A percentile compares a stretch with the other conserved stretches of the same genome.
phyloP scores from a whole-genome alignment of 768 basidiomycete genomes.

The Pilatotrama ljubarskyi region DNA sequence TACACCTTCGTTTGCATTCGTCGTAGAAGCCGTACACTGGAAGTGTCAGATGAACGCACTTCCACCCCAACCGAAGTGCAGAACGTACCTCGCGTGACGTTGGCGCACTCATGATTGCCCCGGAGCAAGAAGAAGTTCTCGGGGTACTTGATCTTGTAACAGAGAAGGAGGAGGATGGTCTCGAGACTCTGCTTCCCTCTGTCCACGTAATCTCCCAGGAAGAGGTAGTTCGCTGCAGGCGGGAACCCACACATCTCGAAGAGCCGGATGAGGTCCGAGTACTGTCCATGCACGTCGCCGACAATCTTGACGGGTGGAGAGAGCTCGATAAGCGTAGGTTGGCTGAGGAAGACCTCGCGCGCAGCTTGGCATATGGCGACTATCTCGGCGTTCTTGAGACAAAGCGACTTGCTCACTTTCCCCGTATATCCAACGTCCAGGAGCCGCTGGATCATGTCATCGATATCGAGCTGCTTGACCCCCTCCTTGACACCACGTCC shows the following conservation, averaged over 20 bases:
- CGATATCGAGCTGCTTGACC: slow-evolving; percentile 81
- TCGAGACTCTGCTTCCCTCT: slow-evolving; percentile 98
- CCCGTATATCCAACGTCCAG: slow-evolving; percentile 97
- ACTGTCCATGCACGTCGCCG: slow-evolving; percentile 98
- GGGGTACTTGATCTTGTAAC: slow-evolving; percentile 99
- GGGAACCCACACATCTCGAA: slow-evolving; percentile 99
- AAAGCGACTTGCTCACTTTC: slow-evolving; percentile 95
- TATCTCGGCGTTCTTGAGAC: slow-evolving; percentile 95
- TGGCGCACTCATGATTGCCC: slow-evolving; percentile 99
- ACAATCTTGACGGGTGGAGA: slow-evolving; percentile 99
- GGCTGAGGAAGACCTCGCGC: slow-evolving; percentile 92
- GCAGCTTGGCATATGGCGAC: slow-evolving; percentile 92
- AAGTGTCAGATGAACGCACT: slow-evolving; percentile 11
- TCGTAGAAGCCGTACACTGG: slow-evolving; percentile 99
- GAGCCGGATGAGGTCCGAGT: slow-evolving; percentile 95
- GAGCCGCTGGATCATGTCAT: slow-evolving; percentile 97
- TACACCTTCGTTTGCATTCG: slow-evolving; percentile 99
- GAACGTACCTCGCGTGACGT: slow-evolving; percentile 91
- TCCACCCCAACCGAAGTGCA: neutral
- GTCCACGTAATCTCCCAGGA: slow-evolving; percentile 99
- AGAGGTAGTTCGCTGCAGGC: slow-evolving; percentile 95
- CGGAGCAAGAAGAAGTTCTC: slow-evolving; percentile 98
- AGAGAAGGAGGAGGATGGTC: slow-evolving; percentile 93
- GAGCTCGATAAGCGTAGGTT: slow-evolving; percentile 96
- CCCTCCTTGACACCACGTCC: slow-evolving; percentile 62